Percentiles rank a stretch among this genome's conserved stretches.
These are phyloP conservation scores for Ceratocystis variospora DNA, from an alignment of 2,329 filamentous ascomycete genomes.

Conservation along the genomic window DNA sequence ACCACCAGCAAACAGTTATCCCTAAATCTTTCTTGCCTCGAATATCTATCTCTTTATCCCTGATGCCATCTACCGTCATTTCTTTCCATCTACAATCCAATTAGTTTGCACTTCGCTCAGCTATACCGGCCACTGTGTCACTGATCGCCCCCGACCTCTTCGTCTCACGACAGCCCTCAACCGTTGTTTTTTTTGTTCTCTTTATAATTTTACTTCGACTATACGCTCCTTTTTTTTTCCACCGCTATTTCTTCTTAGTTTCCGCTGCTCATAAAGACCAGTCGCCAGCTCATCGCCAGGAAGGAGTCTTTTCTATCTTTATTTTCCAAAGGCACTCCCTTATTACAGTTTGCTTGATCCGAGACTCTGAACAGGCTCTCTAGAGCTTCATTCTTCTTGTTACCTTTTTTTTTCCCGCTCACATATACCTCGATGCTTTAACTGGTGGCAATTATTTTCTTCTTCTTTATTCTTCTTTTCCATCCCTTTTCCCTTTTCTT, in stretches of 20 bases:
- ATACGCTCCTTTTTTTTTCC: conserved; percentile 9
- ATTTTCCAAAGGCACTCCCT: neutral
- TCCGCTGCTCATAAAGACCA: neutral
- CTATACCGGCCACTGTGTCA: neutral
- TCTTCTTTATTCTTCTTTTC: conserved; percentile 1
- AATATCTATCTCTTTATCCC: neutral
- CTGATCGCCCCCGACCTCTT: neutral
- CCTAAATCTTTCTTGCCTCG: too few relatives aligned
- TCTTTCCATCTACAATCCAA: neutral
- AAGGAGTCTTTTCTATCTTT: neutral
- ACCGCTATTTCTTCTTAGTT: neutral
- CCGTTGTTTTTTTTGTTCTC: neutral
- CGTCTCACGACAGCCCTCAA: neutral
- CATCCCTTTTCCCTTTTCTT: conserved; percentile 2
- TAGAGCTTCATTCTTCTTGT: neutral
- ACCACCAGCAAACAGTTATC: too few relatives aligned
- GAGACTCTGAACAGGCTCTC: neutral
- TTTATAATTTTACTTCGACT: conserved; percentile 1
- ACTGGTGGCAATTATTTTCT: conserved; percentile 8
- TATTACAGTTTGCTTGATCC: neutral
- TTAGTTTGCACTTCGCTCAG: neutral
- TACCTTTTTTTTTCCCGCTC: neutral
- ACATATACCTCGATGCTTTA: conserved; percentile 5
- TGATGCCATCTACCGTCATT: neutral
- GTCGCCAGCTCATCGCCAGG: neutral